These are phyloP conservation scores for Acer saccharum DNA, from an alignment of 345 rosid genomes.

Conservation along the genomic window DNA sequence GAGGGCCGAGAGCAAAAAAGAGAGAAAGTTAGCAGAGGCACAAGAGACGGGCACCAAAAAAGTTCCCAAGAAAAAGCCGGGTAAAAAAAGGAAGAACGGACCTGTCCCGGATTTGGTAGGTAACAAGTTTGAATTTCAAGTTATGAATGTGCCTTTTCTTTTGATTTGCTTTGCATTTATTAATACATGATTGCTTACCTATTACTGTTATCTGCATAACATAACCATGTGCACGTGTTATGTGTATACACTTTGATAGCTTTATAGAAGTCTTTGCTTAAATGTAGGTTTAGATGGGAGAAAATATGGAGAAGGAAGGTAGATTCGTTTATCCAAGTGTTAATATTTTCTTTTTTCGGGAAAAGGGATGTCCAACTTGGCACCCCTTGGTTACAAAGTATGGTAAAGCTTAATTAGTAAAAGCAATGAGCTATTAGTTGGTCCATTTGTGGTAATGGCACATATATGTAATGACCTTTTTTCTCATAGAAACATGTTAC, in stretches of 20 bases:
- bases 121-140: constrained; percentile 2
- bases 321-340: neutral
- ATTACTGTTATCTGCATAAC: neutral
- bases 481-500: neutral
- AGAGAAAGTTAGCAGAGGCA: neutral
- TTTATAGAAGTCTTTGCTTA: neutral
- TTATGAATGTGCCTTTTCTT: constrained; percentile 22
- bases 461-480: neutral
- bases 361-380: neutral
- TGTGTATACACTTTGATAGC: neutral
- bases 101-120: constrained; percentile 29
- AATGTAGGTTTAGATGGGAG: neutral
- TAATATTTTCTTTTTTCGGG: neutral
- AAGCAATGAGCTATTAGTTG: neutral
- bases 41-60: neutral
- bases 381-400: neutral
- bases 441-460: neutral
- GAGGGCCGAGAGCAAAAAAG: no score
- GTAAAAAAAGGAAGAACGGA: constrained; percentile 27
- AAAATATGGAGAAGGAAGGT: neutral
- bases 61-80: constrained; percentile 16
- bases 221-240: no score
- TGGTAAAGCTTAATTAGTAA: neutral
- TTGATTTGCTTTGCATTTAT: constrained; percentile 13
- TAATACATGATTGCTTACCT: neutral